Percentiles rank a stretch among this genome's conserved stretches.
Conservation (phyloP, 2,329 filamentous ascomycete species). For the Emmonsia crescens region DNA sequence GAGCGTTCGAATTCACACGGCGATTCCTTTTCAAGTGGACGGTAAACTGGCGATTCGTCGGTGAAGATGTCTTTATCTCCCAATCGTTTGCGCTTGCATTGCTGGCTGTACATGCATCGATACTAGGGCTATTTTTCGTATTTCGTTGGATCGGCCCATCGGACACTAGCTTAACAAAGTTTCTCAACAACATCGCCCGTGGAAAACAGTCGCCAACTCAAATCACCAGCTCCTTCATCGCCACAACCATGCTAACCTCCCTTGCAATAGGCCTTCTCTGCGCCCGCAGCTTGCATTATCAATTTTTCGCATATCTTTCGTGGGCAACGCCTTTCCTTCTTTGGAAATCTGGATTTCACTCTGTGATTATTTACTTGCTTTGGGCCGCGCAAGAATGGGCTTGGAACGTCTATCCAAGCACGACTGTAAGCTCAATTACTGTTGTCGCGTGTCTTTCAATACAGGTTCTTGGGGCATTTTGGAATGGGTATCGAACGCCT, state of each 20-base stretch:
- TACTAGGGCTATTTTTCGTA: conserved; percentile 56
- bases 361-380: conserved; percentile 53
- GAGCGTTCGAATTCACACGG: conserved; percentile 83
- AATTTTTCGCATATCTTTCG: conserved; percentile 85
- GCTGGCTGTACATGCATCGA: conserved; percentile 51
- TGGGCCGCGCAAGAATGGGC: conserved; percentile 81
- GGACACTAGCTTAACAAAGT: conserved; percentile 44
- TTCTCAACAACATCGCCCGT: conserved; percentile 41
- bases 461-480: conserved; percentile 54
- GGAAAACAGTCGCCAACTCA: conserved; percentile 47
- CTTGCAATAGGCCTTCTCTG: conserved; percentile 73
- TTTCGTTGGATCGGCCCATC: conserved; percentile 64
- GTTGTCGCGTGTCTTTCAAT: conserved; percentile 62
- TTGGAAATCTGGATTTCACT: conserved; percentile 64
- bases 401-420: conserved; percentile 91
- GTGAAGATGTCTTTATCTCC: conserved; percentile 68
- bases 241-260: conserved; percentile 65
- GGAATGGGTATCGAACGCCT: conserved; percentile 23
- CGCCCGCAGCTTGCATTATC: conserved; percentile 82
- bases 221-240: conserved; percentile 61
- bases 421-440: conserved; percentile 48
- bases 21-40: conserved; percentile 97
- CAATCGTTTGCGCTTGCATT: conserved; percentile 57
- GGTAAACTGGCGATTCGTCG: conserved; percentile 96
- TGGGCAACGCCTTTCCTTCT: conserved; percentile 83